Evolutionary conservation across 495 filamentous ascomycete species (phyloP).

Genomic region (Annulohypoxylon stygium): DNA sequence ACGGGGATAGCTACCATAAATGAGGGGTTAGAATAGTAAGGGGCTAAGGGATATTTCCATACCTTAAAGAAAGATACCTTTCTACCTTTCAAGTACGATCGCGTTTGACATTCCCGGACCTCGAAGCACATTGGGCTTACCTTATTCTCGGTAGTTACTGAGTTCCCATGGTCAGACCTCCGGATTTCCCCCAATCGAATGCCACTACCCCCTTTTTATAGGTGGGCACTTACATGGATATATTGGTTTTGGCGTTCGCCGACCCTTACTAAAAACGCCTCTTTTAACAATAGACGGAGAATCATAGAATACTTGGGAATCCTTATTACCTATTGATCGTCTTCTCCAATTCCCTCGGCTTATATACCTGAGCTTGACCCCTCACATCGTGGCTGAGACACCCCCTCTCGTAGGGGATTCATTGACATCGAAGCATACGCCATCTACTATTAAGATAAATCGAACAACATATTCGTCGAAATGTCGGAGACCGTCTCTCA

Average conservation of each 20-base stretch:
- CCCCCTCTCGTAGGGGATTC: background rate
- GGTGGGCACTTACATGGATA: background rate
- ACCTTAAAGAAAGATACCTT: background rate
- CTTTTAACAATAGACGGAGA: background rate
- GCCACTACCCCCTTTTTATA: background rate
- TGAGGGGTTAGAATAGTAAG: background rate
- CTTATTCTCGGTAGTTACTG: background rate
- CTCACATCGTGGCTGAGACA: background rate
- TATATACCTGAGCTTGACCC: constrained; percentile 1
- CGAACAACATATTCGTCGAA: background rate
- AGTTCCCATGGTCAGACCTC: background rate
- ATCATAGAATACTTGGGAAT: background rate
- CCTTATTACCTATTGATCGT: background rate
- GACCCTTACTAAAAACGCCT: background rate
- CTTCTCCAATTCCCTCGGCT: background rate
- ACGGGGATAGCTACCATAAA: background rate
- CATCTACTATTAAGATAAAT: background rate
- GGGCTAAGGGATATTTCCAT: background rate
- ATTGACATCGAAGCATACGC: background rate
- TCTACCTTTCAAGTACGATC: background rate
- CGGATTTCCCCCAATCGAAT: constrained; percentile 27
- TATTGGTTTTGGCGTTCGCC: background rate
- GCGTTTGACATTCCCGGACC: background rate
- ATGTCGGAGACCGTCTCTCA: constrained; percentile 33
- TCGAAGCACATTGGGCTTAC: background rate